Conservation (phyloP, 352 stramenopile species). For the Elongisporangium undulatum region DNA sequence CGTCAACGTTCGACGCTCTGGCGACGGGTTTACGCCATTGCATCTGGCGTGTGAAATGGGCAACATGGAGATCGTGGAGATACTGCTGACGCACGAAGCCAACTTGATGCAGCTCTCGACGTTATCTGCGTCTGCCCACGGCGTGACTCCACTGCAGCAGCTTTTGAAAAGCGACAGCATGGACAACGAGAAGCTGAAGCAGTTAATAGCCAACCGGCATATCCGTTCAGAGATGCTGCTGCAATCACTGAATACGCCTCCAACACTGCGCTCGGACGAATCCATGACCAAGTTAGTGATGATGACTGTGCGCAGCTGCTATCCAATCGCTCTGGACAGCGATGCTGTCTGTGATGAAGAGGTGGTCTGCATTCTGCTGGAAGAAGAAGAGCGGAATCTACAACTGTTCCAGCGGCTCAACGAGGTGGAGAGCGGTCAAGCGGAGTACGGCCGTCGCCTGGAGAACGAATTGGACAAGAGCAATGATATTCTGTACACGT, state of each 20-base stretch:
- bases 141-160: slow-evolving; percentile 46
- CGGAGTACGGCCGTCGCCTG: slow-evolving; percentile 19
- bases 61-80: slow-evolving; percentile 38
- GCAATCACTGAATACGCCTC: slow-evolving; percentile 15
- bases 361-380: slow-evolving; percentile 44
- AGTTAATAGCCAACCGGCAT: slow-evolving; percentile 32
- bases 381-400: slow-evolving; percentile 45
- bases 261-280: slow-evolving; percentile 4
- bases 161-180: slow-evolving; percentile 44
- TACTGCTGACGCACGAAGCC: slow-evolving; percentile 46
- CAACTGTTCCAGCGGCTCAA: slow-evolving; percentile 36
- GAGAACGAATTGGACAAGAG: slow-evolving; percentile 43
- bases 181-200: slow-evolving; percentile 40
- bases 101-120: slow-evolving; percentile 50
- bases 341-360: slow-evolving; percentile 12
- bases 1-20: slow-evolving; percentile 51
- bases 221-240: slow-evolving; percentile 40
- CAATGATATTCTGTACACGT: slow-evolving; percentile 28
- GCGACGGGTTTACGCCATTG: slow-evolving; percentile 59
- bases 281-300: background rate
- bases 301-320: background rate
- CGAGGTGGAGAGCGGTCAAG: slow-evolving; percentile 14
- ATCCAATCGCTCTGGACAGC: background rate
- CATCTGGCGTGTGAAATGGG: slow-evolving; percentile 59
- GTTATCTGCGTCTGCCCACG: slow-evolving; percentile 21